Percentiles rank a stretch among this genome's conserved stretches.
These are phyloP conservation scores for Tetratostichococcus sp. DNA, from an alignment of 139 green algal genomes.

Conservation along the genomic window DNA sequence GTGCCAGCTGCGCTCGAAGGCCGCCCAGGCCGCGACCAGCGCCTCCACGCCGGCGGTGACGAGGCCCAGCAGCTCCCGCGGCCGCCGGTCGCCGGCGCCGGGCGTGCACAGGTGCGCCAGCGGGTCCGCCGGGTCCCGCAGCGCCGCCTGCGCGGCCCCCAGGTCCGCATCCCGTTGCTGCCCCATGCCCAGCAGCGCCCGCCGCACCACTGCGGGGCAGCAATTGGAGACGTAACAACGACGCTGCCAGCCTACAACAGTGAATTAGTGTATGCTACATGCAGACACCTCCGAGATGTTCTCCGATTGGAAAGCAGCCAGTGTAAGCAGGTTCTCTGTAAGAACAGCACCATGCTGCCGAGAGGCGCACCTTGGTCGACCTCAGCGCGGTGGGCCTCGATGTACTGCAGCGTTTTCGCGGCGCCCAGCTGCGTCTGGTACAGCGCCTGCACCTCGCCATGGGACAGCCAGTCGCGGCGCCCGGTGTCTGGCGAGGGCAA, in stretches of 20 bases:
- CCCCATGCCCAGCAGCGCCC: background rate
- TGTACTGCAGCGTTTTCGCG: background rate
- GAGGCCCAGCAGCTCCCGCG: background rate
- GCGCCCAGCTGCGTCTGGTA: background rate
- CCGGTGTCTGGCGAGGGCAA: background rate
- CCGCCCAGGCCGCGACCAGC: background rate
- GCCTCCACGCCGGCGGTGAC: background rate
- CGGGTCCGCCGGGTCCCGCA: background rate
- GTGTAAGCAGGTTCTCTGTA: too few relatives aligned
- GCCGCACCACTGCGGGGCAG: background rate
- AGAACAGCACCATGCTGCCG: too few relatives aligned
- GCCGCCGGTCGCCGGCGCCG: too few relatives aligned
- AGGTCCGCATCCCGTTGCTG: background rate
- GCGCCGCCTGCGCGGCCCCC: background rate
- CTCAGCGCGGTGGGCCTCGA: background rate
- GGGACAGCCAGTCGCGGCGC: background rate
- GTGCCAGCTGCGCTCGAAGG: background rate
- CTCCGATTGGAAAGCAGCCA: too few relatives aligned
- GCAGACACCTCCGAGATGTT: too few relatives aligned
- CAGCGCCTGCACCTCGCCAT: background rate
- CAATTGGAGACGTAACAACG: too few relatives aligned
- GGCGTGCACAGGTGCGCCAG: background rate
- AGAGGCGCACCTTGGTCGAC: background rate
- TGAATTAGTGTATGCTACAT: background rate
- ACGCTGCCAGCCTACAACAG: background rate